Conservation (phyloP, 2,329 filamentous ascomycete species). For the Geosmithia putterillii region DNA sequence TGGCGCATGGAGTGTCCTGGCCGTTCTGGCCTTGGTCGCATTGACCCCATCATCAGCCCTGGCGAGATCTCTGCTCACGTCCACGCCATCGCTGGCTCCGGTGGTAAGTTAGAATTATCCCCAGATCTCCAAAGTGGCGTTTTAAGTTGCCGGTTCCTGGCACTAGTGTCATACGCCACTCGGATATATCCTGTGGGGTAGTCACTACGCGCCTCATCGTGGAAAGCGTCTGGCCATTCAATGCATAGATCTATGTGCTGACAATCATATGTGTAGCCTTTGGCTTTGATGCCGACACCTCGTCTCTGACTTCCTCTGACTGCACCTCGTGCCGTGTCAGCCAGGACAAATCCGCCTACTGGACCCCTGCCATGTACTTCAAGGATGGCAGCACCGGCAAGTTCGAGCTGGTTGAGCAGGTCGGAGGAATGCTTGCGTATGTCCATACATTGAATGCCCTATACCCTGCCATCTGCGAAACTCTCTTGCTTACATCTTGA, state of each 20-base stretch:
- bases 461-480: background rate
- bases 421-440: constrained; percentile 77
- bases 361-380: constrained; percentile 73
- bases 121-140: background rate
- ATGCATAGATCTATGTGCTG: no score
- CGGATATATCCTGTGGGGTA: background rate
- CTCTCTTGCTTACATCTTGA: background rate
- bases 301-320: constrained; percentile 43
- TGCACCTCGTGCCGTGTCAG: constrained; percentile 75
- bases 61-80: constrained; percentile 50
- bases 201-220: no score
- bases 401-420: constrained; percentile 57
- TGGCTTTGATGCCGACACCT: constrained; percentile 39
- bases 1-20: constrained; percentile 83
- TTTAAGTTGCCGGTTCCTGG: background rate
- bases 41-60: constrained; percentile 65
- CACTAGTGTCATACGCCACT: background rate
- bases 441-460: constrained; percentile 20
- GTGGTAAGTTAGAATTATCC: constrained; percentile 53
- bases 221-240: no score
- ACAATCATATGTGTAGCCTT: constrained; percentile 54
- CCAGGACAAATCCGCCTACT: constrained; percentile 82
- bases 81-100: constrained; percentile 66
- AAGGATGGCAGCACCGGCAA: constrained; percentile 49
- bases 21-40: constrained; percentile 53